Base-by-base conservation (phyloP, 306 rosid genomes). In the Cajanus cajan region DNA sequence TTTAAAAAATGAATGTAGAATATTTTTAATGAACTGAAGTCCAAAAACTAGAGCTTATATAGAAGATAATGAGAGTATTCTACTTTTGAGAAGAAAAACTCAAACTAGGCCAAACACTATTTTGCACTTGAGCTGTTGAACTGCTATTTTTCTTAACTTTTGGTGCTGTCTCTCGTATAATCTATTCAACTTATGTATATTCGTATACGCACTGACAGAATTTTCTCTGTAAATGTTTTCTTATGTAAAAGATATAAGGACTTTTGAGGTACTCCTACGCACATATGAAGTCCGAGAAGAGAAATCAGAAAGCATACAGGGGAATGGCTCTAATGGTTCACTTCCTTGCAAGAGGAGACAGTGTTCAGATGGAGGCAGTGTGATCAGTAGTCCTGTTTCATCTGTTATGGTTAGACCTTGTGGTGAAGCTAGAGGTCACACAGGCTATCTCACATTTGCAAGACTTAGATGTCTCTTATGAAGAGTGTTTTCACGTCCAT, bases 191-290 rank as follows among this genome's bases (percentile, higher is more conserved):
- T 39, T 3, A 71, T 19, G 43, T 62, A 33, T 51, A 2, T 52
- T 37, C 0, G 5, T 39, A 6, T 39, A 37, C 21, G 15, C 77
- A 78, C 74, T 79, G 80, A 79, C 13, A n/a, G 5, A 41, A 36
- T 33, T 57, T 33, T 33, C 50, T 45, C 24, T 62, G 19, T 8
- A 48, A 25, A 24, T 39, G 22, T 70, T 47, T 81, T 59, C 28
- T 54, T 78, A 13, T 70, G 41, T 76, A 21, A 28, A 76, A 93
- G 98, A 93, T 86, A 84, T 91, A 82, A 89, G 89, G 88, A 93
- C 94, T 50, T 93, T 93, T 62, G 98, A 93, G 91, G 75, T 93
- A 41, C 94, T 93, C 6, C 89, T 91, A 14, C 90, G 93, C 12
- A 76, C 94, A 8, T 89, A 88, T 19, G 98, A 93, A 78, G 88